Base-by-base conservation (phyloP, 768 basidiomycete species). In the Phylloporus rhodoxanthus region DNA sequence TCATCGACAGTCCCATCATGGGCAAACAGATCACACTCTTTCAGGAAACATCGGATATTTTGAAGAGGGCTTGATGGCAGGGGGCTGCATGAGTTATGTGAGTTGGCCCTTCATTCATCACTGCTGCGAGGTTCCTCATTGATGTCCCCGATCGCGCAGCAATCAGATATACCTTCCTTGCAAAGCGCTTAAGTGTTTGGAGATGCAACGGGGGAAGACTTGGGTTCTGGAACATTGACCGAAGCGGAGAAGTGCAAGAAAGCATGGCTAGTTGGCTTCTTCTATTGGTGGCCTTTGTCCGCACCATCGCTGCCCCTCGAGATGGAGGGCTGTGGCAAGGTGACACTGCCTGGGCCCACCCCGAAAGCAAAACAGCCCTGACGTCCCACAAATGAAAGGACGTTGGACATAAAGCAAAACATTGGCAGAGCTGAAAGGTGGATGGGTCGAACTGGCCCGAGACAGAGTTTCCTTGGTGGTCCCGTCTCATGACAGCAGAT, bases 11-110 rank as follows among this genome's bases (percentile, higher is more conserved):
- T 57, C 86, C 87, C 0, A 65, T 73, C 47, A 88, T 84, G 67
- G 88, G 88, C 1, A 73, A 87, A 49, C 73, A 85, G 44, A 70
- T 89, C 30, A 82, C 80, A 55, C 65, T 91, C 34, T 90, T 89
- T 64, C 86, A 87, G 63, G 85, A 87, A 68, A 88, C 86, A 0
- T 85, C 84, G 4, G 85, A 87, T 88, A 85, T 59, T 89, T 90
- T 57, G 87, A 90, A 59, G 87, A 90, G 67, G 85, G 85, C 57
- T 64, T 89, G 36, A 86, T 88, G 79, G 86, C 85, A n/a, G 85
- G 86, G 26, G 87, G 56, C 8, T 89, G 88, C 65, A 84, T 81
- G 1, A 76, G 77, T 53, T 89, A 88, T 65, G 87, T 84, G 63
- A 66, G 81, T 70, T 41, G n/a, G 20, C 20, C 14, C 26, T 23